Evolutionary conservation across 371 early-diverging fungal species (phyloP), one percentile per base, ranked within the genome.

Genomic region (Mucor piriformis): DNA sequence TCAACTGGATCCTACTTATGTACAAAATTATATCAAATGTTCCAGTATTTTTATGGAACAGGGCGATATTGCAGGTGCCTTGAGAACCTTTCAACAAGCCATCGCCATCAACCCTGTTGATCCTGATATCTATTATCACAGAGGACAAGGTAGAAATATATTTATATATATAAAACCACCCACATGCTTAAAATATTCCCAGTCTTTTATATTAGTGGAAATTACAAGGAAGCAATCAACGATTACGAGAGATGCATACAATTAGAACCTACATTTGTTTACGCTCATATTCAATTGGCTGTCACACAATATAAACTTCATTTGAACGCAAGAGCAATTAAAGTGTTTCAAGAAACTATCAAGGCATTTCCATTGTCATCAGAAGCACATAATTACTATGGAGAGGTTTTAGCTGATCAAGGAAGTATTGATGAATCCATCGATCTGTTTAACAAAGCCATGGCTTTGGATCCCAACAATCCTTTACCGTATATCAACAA

Each of bases 401-500:
- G 95, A 60, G 97, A 97, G 77, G 81, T 97, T 16, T 69, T 95
- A 37, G 76, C 92, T 50, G 97, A 96, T 66, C 89, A 91, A 67
- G 89, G 90, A 65, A 78, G 81, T 40, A 79, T 85, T 35, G 83
- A 83, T 4, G 87, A 90, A 51, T 90, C 93, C 11, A 65, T 79
- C 48, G 81, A 83, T 16, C 76, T 81, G 67, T 92, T 92, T 64
- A 85, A 87, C 60, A 91, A 89, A 64, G 88, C 92, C 15, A 85
- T 90, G 57, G 69, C 76, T 23, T 61, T 92, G 63, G 81, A 84
- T 51, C 79, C 85, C 6, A 74, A 74, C 24, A 89, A 90, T 69
- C 93, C 96, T 13, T 77, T 95, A 49, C 94, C 95, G 3, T 94
- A 93, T 63, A 95, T 97, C 77, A 97, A 97, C 86, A 95, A 95